Evolutionary conservation across 2,329 filamentous ascomycete genomes (phyloP).

Genomic region (Fusarium austroafricanum): DNA sequence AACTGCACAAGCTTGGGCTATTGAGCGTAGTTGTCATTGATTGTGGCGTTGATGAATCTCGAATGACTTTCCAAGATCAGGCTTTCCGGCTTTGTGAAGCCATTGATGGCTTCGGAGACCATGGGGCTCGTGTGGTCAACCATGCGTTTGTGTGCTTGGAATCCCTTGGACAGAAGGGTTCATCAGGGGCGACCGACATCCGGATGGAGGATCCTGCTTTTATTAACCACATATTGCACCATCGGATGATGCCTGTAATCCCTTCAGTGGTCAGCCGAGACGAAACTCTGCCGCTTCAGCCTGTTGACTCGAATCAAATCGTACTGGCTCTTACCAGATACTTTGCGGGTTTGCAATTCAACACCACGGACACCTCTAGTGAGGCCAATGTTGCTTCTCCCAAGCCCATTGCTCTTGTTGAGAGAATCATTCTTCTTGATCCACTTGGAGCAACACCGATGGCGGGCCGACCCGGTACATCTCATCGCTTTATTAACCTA

Average conservation of each 20-base stretch:
- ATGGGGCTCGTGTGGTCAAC: conserved; percentile 76
- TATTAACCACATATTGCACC: conserved; percentile 49
- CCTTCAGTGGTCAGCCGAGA: conserved; percentile 57
- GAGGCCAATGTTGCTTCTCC: conserved; percentile 52
- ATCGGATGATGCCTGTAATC: conserved; percentile 54
- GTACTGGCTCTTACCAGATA: conserved; percentile 82
- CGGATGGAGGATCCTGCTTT: conserved; percentile 49
- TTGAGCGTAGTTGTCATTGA: conserved; percentile 87
- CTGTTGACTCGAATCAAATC: conserved; percentile 67
- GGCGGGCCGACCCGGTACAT: conserved; percentile 52
- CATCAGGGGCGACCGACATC: conserved; percentile 43
- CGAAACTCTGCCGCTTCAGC: conserved; percentile 53
- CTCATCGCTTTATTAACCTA: conserved; percentile 82
- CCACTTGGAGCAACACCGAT: conserved; percentile 86
- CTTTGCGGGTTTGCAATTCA: conserved; percentile 74
- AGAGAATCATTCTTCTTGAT: conserved; percentile 90
- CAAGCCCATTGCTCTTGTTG: conserved; percentile 71
- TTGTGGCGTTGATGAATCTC: conserved; percentile 61
- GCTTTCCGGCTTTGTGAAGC: conserved; percentile 79
- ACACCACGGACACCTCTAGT: not conserved
- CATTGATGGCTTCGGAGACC: conserved; percentile 75
- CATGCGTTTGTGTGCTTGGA: conserved; percentile 45
- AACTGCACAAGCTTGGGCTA: conserved; percentile 85
- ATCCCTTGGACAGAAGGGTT: not conserved
- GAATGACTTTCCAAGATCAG: conserved; percentile 67